Conservation (phyloP, 192 early-diverging fungal genomes). For the Entophlyctis luteolus region DNA sequence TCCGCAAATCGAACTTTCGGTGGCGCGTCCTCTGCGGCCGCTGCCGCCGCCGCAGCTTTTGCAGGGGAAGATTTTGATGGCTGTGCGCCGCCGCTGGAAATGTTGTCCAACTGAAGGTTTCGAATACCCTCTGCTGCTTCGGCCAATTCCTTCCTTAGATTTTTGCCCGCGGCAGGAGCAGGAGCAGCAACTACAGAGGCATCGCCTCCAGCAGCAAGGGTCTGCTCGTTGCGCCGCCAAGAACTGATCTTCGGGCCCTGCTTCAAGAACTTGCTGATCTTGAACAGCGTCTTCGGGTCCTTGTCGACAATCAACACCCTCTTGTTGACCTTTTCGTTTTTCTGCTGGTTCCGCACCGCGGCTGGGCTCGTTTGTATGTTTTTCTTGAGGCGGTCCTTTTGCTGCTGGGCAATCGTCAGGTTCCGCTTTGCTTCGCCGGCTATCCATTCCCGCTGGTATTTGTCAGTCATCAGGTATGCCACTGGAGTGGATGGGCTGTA, state of each 20-base stretch:
- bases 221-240: not conserved
- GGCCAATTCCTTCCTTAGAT: not conserved
- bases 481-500: conserved; percentile 56
- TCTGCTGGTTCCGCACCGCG: conserved; percentile 11
- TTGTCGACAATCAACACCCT: conserved; percentile 23
- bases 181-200: not conserved
- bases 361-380: not conserved
- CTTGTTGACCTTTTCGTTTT: conserved; percentile 22
- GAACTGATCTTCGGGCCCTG: conserved; percentile 36
- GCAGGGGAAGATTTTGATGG: not conserved
- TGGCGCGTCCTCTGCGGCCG: not conserved
- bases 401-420: conserved; percentile 21
- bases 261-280: conserved; percentile 48
- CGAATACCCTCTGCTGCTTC: not conserved
- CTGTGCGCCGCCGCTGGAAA: too few relatives aligned
- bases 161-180: not conserved
- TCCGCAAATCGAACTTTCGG: conserved; percentile 9
- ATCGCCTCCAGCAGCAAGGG: not conserved
- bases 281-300: conserved; percentile 46
- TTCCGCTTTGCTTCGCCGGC: conserved; percentile 1
- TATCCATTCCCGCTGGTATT: conserved; percentile 52
- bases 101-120: not conserved
- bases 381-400: conserved; percentile 22
- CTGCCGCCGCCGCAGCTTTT: not conserved
- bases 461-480: conserved; percentile 52